Evolutionary conservation across 164 flowering plant genomes (phyloP).

Genomic region (Magnolia kwangsiensis): DNA sequence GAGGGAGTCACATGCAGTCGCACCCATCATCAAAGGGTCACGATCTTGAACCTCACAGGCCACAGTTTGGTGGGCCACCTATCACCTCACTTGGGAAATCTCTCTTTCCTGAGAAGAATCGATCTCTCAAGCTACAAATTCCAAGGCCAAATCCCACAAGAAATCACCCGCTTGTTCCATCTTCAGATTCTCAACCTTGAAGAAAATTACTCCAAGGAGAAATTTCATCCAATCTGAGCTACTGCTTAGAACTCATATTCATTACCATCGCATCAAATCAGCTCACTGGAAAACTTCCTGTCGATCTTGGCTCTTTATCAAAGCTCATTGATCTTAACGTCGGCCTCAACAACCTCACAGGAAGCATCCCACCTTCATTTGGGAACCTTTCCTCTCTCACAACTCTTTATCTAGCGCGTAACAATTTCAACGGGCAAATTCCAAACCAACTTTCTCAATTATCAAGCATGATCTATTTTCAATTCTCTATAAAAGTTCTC

Average conservation of each 20-base stretch:
- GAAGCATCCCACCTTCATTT: neutral
- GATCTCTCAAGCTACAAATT: slow-evolving; percentile 32
- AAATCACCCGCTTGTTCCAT: slow-evolving; percentile 27
- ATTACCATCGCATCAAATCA: no score
- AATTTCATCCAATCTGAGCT: slow-evolving; percentile 19
- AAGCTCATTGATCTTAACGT: neutral
- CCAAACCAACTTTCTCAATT: neutral
- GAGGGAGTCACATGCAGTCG: slow-evolving; percentile 15
- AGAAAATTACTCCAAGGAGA: slow-evolving; percentile 27
- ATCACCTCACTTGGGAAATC: slow-evolving; percentile 38
- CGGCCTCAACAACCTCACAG: neutral
- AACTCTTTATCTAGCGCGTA: neutral
- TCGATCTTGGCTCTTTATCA: neutral
- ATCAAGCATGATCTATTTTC: neutral
- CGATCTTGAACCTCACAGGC: slow-evolving; percentile 22
- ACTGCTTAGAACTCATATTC: no score
- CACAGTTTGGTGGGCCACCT: slow-evolving; percentile 22
- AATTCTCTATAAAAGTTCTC: neutral
- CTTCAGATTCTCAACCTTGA: slow-evolving; percentile 29
- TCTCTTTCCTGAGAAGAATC: slow-evolving; percentile 34
- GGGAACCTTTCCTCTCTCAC: neutral
- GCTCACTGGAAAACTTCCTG: slow-evolving; percentile 12
- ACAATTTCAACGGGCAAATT: neutral
- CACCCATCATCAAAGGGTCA: slow-evolving; percentile 21
- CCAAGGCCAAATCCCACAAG: slow-evolving; percentile 26